Evolutionary conservation across 1,139 yeast genomes (phyloP).

Genomic region (Meyerozyma carpophila): DNA sequence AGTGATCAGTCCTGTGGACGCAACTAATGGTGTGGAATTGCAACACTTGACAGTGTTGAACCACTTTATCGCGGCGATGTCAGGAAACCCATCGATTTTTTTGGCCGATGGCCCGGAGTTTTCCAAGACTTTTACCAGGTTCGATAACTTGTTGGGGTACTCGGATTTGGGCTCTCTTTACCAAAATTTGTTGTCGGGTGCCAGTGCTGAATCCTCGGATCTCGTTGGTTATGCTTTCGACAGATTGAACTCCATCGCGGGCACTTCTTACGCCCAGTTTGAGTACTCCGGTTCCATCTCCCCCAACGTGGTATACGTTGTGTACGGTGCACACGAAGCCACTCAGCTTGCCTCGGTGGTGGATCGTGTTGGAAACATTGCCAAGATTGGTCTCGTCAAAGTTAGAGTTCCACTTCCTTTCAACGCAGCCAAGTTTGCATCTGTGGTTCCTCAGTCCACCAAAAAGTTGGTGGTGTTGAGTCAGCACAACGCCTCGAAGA

Average conservation of each 20-base stretch:
- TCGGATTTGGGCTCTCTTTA: slow-evolving; percentile 40
- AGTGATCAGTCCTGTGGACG: slow-evolving; percentile 63
- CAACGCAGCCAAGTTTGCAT: slow-evolving; percentile 53
- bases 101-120: slow-evolving; percentile 78
- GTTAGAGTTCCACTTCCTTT: slow-evolving; percentile 80
- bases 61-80: slow-evolving; percentile 50
- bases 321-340: slow-evolving; percentile 69
- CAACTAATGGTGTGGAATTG: slow-evolving; percentile 46
- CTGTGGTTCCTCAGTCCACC: slow-evolving; percentile 53
- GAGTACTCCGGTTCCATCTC: slow-evolving; percentile 60
- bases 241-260: slow-evolving; percentile 53
- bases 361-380: slow-evolving; percentile 21
- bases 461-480: slow-evolving; percentile 63
- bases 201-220: slow-evolving; percentile 25
- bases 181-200: slow-evolving; percentile 25
- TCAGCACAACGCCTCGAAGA: slow-evolving; percentile 36
- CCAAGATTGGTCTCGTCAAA: slow-evolving; percentile 58
- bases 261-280: slow-evolving; percentile 58
- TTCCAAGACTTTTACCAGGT: slow-evolving; percentile 50
- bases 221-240: slow-evolving; percentile 37
- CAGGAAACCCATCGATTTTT: slow-evolving; percentile 58
- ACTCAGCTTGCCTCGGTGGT: slow-evolving; percentile 47
- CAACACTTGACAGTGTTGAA: slow-evolving; percentile 68
- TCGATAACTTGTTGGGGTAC: slow-evolving; percentile 41
- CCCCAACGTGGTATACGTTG: slow-evolving; percentile 70